Percentiles rank a stretch among this genome's conserved stretches.
These are phyloP conservation scores for Pouteria campechiana DNA, from an alignment of 179 eudicot species.

Conservation along the genomic window DNA sequence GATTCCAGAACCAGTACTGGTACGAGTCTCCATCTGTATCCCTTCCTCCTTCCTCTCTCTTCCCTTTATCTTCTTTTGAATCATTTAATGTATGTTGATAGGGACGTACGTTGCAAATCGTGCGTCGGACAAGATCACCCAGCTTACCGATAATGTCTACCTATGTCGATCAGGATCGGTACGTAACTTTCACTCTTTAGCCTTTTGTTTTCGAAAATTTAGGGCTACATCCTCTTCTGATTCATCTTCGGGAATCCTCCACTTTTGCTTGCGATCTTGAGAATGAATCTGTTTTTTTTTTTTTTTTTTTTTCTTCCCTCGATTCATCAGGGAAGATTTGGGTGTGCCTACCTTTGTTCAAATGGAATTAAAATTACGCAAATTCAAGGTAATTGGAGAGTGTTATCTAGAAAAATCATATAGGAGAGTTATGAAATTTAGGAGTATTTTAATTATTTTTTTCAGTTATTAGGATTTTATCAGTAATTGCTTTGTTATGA, in stretches of 20 bases:
- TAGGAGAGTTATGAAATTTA: no score
- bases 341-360: no score
- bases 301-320: background rate
- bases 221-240: background rate
- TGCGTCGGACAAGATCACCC: slow-evolving; percentile 94
- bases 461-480: no score
- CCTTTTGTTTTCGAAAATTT: background rate
- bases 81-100: slow-evolving; percentile 7
- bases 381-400: no score
- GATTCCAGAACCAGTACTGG: slow-evolving; percentile 99
- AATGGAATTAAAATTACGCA: no score
- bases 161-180: slow-evolving; percentile 99
- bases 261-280: no score
- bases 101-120: slow-evolving; percentile 94
- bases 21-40: slow-evolving; percentile 4
- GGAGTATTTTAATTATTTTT: no score
- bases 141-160: slow-evolving; percentile 91
- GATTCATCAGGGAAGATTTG: background rate
- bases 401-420: no score
- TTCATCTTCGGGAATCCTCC: background rate
- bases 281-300: no score
- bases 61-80: background rate
- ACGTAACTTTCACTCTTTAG: slow-evolving; percentile 7
- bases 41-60: background rate
- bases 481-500: no score